Evolutionary conservation across 1,284 basidiomycete species (phyloP), one percentile per base, ranked within the genome.

Genomic region (Amylostereum chailletii): DNA sequence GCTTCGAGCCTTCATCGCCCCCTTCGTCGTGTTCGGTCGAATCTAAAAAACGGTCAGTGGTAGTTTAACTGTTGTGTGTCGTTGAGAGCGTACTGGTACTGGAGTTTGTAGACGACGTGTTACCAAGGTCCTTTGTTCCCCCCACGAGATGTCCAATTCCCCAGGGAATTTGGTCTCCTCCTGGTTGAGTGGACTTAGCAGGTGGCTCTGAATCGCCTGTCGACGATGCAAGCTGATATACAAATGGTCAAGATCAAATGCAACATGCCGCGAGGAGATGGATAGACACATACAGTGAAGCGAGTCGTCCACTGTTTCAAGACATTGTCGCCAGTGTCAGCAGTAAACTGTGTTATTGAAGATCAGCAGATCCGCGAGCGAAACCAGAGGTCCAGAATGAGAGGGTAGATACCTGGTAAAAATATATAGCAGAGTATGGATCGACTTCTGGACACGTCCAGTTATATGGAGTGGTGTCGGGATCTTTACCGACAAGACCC

Each of bases 381-480:
- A 31, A 26, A n/a, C 40, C n/a, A 7, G 3, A 48, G 34, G 29
- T 37, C n/a, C 27, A 31, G 9, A 8, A 39, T 46, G 48, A 4
- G 41, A 19, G 4, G 26, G 19, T 48, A 29, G 51, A 19, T 19
- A 68, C 69, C 61, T 70, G 65, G 45, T 71, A 72, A 55, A 71
- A 69, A 53, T 71, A 72, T 19, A 70, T 69, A 26, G 56, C 53
- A 3, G 68, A 65, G 53, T 68, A 63, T 1, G 69, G 70, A 33
- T 61, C 52, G 0, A 71, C 67, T n/a, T 66, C 54, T 1, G 70
- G 70, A 50, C 68, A 71, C 27, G 59, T 65, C 68, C 68, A 71
- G 11, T 49, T 58, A 48, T 57, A 71, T 1, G 68, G 62, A 8
- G 64, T 62, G 32, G 65, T 55, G 41, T 48, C 56, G 1, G 57